Base-by-base conservation (phyloP, 164 flowering plant species). In the Hamamelis virginiana region DNA sequence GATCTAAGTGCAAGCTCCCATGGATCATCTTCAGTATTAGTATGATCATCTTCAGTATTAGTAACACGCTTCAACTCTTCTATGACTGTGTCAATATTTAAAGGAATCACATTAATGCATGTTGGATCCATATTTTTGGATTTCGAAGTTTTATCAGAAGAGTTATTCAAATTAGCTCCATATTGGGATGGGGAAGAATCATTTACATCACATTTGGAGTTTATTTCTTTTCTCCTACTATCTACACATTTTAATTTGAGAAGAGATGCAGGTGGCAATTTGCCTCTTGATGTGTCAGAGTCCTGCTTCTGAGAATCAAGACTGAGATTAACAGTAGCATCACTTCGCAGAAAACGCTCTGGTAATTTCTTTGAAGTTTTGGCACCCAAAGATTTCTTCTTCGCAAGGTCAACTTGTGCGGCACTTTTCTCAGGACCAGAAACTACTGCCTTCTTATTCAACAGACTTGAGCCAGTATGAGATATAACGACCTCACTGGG, bases 1-100 rank as follows among this genome's bases (percentile, higher is more conserved):
- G 86, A 70, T 68, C 76, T 82, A 28, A 85, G 69, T 10, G 88
- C 84, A 67, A 51, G 44, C 66, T 89, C 92, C 82, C 77, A 76
- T 25, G 90, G 78, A 77, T 86, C 91, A 77, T 83, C 80, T 64
- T 77, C 83, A 11, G 74, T 33, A 63, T 85, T 82, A 11, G 75
- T n/a, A n/a, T n/a, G 78, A 77, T 86, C 91, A 77, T 83, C 80
- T 64, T 77, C 83, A 11, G 74, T 33, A 63, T 85, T 82, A 11
- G 75, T 28, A 63, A 83, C 82, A 67, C 69, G 21, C 19, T 87
- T 74, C 53, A 87, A 25, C 67, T 80, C 80, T 61, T 79, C 84
- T 76, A 82, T 45, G 27, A 74, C 33, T 22, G 58, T 47, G 58
- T 78, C 77, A 65, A 70, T 74, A 41, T 67, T 46, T 66, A 68